Percentiles rank a stretch among this genome's conserved stretches.
phyloP scores from a whole-genome alignment of 192 early-diverging fungal species.

The Backusella macrospora region DNA sequence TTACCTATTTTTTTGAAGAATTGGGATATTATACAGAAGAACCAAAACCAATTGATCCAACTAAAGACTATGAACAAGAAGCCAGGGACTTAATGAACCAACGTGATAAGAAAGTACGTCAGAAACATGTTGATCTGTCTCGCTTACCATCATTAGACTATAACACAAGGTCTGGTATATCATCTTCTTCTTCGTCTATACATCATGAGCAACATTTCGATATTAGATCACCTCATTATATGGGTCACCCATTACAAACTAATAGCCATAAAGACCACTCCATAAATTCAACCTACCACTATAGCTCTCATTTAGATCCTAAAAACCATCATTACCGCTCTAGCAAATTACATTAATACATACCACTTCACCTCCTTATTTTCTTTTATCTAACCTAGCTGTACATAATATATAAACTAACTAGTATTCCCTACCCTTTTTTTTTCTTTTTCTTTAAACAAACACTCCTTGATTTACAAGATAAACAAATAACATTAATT shows the following conservation, averaged over 20 bases:
- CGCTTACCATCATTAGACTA: slow-evolving; percentile 15
- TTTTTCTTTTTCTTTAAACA: background rate
- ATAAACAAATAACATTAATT: background rate
- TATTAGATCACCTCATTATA: slow-evolving; percentile 15
- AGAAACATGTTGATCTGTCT: slow-evolving; percentile 16
- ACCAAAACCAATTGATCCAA: slow-evolving; percentile 41
- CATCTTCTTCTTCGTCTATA: slow-evolving; percentile 11
- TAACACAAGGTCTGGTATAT: slow-evolving; percentile 9
- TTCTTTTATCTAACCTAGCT: background rate
- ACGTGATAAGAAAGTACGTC: slow-evolving; percentile 15
- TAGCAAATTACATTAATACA: background rate
- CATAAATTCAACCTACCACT: background rate
- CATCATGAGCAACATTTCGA: slow-evolving; percentile 19
- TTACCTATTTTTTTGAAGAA: slow-evolving; percentile 35
- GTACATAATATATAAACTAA: background rate
- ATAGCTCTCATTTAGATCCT: background rate
- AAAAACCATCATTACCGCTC: background rate
- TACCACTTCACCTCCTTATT: no score
- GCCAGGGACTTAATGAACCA: background rate
- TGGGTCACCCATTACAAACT: slow-evolving; percentile 14
- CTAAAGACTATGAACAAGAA: slow-evolving; percentile 30
- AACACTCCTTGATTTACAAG: background rate
- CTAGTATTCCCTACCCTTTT: background rate
- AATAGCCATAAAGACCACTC: background rate
- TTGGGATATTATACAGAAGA: slow-evolving; percentile 36